Percentiles rank a stretch among this genome's conserved stretches.
These are phyloP conservation scores for Claviceps africana DNA, from an alignment of 2,329 filamentous ascomycete genomes.

Conservation along the genomic window DNA sequence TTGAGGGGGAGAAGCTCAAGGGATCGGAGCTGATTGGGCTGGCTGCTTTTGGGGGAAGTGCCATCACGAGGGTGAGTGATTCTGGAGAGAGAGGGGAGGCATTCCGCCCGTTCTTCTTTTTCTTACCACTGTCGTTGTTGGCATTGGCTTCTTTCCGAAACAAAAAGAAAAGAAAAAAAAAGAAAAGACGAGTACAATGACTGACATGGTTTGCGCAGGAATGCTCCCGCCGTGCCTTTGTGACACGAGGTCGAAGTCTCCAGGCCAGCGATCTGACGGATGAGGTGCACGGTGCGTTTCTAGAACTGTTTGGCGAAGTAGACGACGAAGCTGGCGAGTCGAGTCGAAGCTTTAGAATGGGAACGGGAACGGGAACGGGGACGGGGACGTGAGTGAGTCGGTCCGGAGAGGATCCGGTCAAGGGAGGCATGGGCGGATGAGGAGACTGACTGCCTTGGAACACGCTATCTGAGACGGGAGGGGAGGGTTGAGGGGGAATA, in stretches of 20 bases:
- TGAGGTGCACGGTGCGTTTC: conserved; percentile 71
- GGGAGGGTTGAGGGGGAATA: too few species aligned
- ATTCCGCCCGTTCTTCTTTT: too few species aligned
- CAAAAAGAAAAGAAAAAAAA: too few species aligned
- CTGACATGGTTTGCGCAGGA: conserved; percentile 30
- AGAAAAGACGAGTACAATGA: background rate
- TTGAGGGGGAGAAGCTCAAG: conserved; percentile 30
- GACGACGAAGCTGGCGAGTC: conserved; percentile 31
- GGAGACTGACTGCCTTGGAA: too few species aligned
- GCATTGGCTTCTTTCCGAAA: too few species aligned
- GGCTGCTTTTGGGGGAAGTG: conserved; percentile 74
- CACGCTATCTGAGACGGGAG: too few species aligned
- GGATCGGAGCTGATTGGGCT: conserved; percentile 53
- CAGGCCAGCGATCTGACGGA: conserved; percentile 91
- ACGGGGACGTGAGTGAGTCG: too few species aligned
- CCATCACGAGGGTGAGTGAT: conserved; percentile 60
- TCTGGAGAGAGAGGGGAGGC: background rate
- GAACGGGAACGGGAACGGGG: too few species aligned
- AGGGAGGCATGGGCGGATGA: too few species aligned
- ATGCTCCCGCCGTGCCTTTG: conserved; percentile 76
- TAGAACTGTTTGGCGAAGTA: conserved; percentile 63
- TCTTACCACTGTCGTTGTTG: too few species aligned
- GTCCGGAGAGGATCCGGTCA: background rate
- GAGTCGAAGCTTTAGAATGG: conserved; percentile 20
- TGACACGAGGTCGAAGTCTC: conserved; percentile 70